phyloP scores from a whole-genome alignment of 148 eudicot species.

The Suaeda aralocaspica region DNA sequence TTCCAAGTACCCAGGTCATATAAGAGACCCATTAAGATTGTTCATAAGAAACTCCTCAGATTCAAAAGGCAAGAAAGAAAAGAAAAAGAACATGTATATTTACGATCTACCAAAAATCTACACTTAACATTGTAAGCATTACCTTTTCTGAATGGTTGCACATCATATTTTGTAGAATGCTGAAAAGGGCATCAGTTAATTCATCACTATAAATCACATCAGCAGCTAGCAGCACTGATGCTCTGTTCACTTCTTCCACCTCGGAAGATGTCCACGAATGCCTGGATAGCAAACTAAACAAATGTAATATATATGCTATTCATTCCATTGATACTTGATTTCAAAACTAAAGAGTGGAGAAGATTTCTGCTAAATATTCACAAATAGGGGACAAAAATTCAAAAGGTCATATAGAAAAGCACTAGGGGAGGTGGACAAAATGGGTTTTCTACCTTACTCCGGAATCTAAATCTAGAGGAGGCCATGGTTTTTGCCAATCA shows the following conservation, averaged over 20 bases:
- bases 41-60: neutral
- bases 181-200: conserved; percentile 81
- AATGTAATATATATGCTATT: neutral
- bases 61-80: neutral
- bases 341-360: neutral
- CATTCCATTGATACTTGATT: neutral
- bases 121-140: too few species aligned
- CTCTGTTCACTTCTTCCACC: conserved; percentile 53
- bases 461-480: conserved; percentile 32
- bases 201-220: conserved; percentile 94
- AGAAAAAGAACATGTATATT: neutral
- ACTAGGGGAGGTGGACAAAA: conserved; percentile 2
- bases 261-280: conserved; percentile 63
- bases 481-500: conserved; percentile 85
- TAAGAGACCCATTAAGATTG: neutral
- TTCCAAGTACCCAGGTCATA: too few species aligned
- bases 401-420: neutral
- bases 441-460: conserved; percentile 22
- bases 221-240: conserved; percentile 87
- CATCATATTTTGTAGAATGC: conserved; percentile 56
- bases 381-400: neutral
- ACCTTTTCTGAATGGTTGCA: conserved; percentile 59
- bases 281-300: conserved; percentile 33
- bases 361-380: neutral
- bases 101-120: too few species aligned